These are phyloP conservation scores for Stygiomarasmius scandens DNA, from an alignment of 1,284 basidiomycete species.

Conservation along the genomic window DNA sequence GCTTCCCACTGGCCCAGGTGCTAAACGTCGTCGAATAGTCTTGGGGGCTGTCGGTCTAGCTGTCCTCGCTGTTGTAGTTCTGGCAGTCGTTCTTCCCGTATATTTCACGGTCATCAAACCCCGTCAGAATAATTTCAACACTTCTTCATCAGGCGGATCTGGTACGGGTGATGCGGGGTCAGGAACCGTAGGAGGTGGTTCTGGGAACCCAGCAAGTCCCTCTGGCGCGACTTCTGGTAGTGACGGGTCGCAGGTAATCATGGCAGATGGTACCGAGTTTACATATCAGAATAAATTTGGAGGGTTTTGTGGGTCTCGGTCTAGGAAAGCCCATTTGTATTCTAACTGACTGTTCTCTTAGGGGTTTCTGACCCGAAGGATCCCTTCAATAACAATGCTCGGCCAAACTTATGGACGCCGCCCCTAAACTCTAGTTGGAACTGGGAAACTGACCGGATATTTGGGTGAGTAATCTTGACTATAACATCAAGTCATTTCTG, in stretches of 20 bases:
- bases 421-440: constrained; percentile 66
- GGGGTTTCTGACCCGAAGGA: constrained; percentile 56
- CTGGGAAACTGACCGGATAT: constrained; percentile 49
- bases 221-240: constrained; percentile 38
- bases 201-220: constrained; percentile 13
- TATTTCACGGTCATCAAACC: constrained; percentile 44
- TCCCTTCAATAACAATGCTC: constrained; percentile 69
- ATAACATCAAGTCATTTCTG: neutral
- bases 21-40: constrained; percentile 38
- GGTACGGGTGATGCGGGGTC: constrained; percentile 15
- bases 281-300: constrained; percentile 58
- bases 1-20: neutral
- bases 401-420: constrained; percentile 65
- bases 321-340: neutral
- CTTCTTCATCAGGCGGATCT: neutral
- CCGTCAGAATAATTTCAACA: constrained; percentile 21
- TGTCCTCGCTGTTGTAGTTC: constrained; percentile 30
- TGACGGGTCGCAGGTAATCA: constrained; percentile 48
- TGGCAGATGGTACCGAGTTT: constrained; percentile 54
- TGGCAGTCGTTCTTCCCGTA: constrained; percentile 44
- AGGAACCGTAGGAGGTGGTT: constrained; percentile 18
- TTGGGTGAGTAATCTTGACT: constrained; percentile 30
- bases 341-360: constrained; percentile 14
- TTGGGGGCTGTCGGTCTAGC: constrained; percentile 38
- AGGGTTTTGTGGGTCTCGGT: constrained; percentile 46